A percentile compares a stretch with the other conserved stretches of the same genome.
phyloP scores from a whole-genome alignment of 1,284 basidiomycete species.

The Austroboletus niveus region DNA sequence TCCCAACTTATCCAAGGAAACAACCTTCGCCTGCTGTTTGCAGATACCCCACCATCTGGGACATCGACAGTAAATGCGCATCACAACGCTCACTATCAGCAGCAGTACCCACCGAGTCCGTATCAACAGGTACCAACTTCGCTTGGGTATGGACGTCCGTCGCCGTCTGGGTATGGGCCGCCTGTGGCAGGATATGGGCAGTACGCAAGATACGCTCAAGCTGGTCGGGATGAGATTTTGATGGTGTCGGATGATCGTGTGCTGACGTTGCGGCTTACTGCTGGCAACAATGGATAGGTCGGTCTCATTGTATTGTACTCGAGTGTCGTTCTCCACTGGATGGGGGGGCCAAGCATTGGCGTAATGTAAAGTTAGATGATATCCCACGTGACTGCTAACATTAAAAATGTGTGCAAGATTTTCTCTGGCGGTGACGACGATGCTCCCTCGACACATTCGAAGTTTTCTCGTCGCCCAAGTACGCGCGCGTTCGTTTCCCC shows the following conservation, averaged over 20 bases:
- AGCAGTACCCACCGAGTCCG: conserved; percentile 35
- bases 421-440: conserved; percentile 6
- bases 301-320: conserved; percentile 10
- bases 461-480: conserved; percentile 29
- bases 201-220: conserved; percentile 42
- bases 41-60: conserved; percentile 90
- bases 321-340: conserved; percentile 16
- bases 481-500: conserved; percentile 17
- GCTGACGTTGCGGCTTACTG: conserved; percentile 52
- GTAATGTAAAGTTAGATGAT: conserved; percentile 20
- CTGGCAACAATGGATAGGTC: conserved; percentile 15
- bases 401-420: background rate
- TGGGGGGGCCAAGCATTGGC: conserved; percentile 8
- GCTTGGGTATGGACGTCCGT: conserved; percentile 32
- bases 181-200: conserved; percentile 36
- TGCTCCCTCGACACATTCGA: conserved; percentile 32
- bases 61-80: conserved; percentile 43
- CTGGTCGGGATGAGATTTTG: conserved; percentile 73
- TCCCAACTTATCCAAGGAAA: conserved; percentile 95
- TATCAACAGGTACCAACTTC: conserved; percentile 32
- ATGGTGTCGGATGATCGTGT: conserved; percentile 80
- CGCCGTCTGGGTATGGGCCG: conserved; percentile 43
- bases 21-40: conserved; percentile 87
- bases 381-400: conserved; percentile 5
- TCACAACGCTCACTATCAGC: conserved; percentile 25